Percentiles rank a stretch among this genome's conserved stretches.
Evolutionary conservation across 768 basidiomycete species (phyloP).

Genomic region (Mycena floridula): DNA sequence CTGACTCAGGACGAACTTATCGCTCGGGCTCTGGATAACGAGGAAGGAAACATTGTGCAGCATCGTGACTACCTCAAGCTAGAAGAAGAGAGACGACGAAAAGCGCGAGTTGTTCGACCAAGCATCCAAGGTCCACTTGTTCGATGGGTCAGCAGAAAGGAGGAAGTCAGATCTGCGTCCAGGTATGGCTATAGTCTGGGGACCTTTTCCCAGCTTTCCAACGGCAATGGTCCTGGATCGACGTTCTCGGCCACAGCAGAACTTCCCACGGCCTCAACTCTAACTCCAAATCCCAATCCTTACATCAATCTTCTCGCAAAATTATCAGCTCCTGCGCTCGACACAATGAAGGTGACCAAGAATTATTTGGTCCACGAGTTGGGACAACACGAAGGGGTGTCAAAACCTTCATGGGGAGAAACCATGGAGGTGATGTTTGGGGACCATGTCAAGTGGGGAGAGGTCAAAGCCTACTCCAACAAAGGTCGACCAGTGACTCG

Average conservation of each 20-base stretch:
- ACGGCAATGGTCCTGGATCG: background rate
- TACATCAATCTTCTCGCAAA: constrained; percentile 5
- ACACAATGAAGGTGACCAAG: constrained; percentile 48
- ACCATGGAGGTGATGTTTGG: constrained; percentile 86
- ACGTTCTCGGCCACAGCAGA: background rate
- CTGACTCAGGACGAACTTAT: constrained; percentile 83
- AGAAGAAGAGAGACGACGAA: constrained; percentile 79
- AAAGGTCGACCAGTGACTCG: constrained; percentile 68
- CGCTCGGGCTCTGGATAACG: constrained; percentile 75
- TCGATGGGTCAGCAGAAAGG: constrained; percentile 64
- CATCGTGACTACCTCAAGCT: constrained; percentile 73
- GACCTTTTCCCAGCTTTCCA: background rate
- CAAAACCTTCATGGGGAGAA: constrained; percentile 58
- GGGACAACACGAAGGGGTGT: constrained; percentile 12
- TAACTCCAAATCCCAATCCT: constrained; percentile 19
- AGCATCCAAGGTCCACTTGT: constrained; percentile 60
- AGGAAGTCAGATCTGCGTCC: constrained; percentile 43
- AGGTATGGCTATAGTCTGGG: background rate
- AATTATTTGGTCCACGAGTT: constrained; percentile 70
- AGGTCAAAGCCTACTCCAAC: constrained; percentile 55
- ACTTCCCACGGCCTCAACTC: constrained; percentile 5
- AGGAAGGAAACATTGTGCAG: constrained; percentile 77
- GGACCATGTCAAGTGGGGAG: constrained; percentile 76
- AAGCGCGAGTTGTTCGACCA: constrained; percentile 57
- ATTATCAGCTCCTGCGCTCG: constrained; percentile 16